Base-by-base conservation (phyloP, 257 asterid species). In the Cynanchum wilfordii region DNA sequence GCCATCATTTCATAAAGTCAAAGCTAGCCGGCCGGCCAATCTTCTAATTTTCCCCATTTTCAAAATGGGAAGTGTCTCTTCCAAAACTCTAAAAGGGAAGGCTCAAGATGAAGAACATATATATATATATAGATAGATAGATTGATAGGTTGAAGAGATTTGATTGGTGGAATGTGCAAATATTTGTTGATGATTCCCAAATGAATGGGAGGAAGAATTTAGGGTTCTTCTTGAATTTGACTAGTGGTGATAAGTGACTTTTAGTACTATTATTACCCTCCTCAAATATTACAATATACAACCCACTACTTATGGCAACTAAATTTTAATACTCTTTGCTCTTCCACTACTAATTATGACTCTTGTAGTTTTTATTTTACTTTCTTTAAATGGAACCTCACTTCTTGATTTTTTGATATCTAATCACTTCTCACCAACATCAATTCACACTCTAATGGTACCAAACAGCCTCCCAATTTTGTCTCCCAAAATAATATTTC, bases 1-100 rank as follows among this genome's bases (percentile, higher is more conserved):
- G 51, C 70, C 77, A 82, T 78, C 71, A 81, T 79, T 72, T 59
- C 80, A 75, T 50, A 47, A 87, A 74, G 88, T 86, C 90, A 84
- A 87, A 75, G 62, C 66, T 42, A 75, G 58, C 66, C 7, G 1
- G 47, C 57, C 57, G 85, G 89, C 83, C 82, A 52, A 81, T 84
- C 87, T 79, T 87, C 77, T 80, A 63, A 68, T 76, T 78, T 84
- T 84, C 75, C 80, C 77, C 82, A 69, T 75, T 78, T 78, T 44
- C 6, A 51, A 70, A 78, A 71, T 33, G 47, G 59, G 77, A 50
- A 49, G 75, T 56, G 79, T 77, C 77, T 86, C 84, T 75, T 57
- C 62, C 68, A 80, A 76, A 72, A 70, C 68, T 82, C 36, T 36
- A 22, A 73, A 27, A 62, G 75, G 51, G 73, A 45, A 33, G 38